These are phyloP conservation scores for Gypsophila paniculata DNA, from an alignment of 179 eudicot genomes.

Conservation along the genomic window DNA sequence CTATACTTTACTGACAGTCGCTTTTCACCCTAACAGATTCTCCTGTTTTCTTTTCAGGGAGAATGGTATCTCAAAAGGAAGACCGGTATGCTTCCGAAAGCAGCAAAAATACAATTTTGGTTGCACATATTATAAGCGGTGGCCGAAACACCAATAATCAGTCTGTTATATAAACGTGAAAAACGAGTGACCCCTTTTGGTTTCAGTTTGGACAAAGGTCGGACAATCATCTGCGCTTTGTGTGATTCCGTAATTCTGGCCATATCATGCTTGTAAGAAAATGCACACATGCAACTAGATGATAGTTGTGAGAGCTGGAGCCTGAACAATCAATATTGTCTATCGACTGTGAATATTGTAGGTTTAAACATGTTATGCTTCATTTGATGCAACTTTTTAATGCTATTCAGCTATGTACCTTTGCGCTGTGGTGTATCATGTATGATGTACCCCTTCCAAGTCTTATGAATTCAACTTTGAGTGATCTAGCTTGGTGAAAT, in stretches of 20 bases:
- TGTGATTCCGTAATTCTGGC: constrained; percentile 12
- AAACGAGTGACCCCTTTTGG: constrained; percentile 7
- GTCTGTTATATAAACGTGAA: constrained; percentile 19
- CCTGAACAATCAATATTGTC: constrained; percentile 26
- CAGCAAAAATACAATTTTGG: constrained; percentile 30
- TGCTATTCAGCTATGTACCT: constrained; percentile 32
- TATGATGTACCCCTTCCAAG: constrained; percentile 15
- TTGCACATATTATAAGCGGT: constrained; percentile 9
- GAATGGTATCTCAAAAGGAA: constrained; percentile 10
- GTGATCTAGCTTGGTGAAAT: constrained; percentile 11
- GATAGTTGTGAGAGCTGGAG: constrained; percentile 25
- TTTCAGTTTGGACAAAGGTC: not conserved
- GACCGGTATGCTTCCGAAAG: constrained; percentile 11
- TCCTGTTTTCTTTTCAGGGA: constrained; percentile 12
- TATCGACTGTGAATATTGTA: constrained; percentile 33
- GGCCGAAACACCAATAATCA: constrained; percentile 11
- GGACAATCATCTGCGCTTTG: not conserved
- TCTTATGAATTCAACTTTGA: constrained; percentile 15
- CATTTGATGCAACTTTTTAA: constrained; percentile 29
- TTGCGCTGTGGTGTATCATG: constrained; percentile 28
- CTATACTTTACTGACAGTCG: not conserved
- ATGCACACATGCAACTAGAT: constrained; percentile 22
- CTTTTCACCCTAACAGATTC: not conserved
- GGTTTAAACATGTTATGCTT: constrained; percentile 31
- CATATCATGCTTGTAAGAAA: constrained; percentile 25